A percentile compares a stretch with the other conserved stretches of the same genome.
Conservation (phyloP, 164 flowering plant genomes). For the Saururus chinensis region DNA sequence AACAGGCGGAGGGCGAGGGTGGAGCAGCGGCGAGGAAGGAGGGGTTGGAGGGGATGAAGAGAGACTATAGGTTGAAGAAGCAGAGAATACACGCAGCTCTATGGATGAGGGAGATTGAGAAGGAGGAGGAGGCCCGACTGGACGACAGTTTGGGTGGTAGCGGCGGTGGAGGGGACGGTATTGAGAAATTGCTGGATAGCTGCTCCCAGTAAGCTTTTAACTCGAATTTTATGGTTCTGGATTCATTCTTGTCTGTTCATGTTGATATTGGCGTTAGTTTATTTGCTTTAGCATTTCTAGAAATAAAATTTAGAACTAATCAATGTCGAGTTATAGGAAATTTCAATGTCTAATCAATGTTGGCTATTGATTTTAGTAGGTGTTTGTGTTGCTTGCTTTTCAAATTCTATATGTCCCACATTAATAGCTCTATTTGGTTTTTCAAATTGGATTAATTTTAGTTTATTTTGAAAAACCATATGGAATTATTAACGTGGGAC, state of each 20-base stretch:
- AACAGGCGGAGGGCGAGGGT: too few relatives aligned
- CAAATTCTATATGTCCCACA: too few relatives aligned
- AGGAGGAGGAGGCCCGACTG: constrained; percentile 51
- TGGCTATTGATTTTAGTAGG: too few relatives aligned
- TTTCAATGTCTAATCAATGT: too few relatives aligned
- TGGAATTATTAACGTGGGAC: too few relatives aligned
- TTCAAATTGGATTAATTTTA: too few relatives aligned
- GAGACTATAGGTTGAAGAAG: constrained; percentile 83
- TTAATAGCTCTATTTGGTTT: too few relatives aligned
- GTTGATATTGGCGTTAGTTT: not conserved
- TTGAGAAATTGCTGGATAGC: constrained; percentile 76
- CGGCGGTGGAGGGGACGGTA: constrained; percentile 54
- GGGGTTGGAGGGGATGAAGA: constrained; percentile 64
- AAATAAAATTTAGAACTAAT: too few relatives aligned
- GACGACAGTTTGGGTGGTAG: constrained; percentile 37
- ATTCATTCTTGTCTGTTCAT: not conserved
- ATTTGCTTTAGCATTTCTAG: not conserved
- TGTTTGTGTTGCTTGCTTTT: too few relatives aligned
- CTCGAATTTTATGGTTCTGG: too few relatives aligned
- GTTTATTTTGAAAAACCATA: too few relatives aligned
- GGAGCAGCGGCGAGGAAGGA: constrained; percentile 3
- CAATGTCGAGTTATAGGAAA: too few relatives aligned
- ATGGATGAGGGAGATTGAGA: constrained; percentile 96
- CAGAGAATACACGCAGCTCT: constrained; percentile 85
- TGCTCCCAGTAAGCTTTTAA: constrained; percentile 62